Base-by-base conservation (phyloP, 345 rosid genomes). In the Excoecaria cochinchinensis region DNA sequence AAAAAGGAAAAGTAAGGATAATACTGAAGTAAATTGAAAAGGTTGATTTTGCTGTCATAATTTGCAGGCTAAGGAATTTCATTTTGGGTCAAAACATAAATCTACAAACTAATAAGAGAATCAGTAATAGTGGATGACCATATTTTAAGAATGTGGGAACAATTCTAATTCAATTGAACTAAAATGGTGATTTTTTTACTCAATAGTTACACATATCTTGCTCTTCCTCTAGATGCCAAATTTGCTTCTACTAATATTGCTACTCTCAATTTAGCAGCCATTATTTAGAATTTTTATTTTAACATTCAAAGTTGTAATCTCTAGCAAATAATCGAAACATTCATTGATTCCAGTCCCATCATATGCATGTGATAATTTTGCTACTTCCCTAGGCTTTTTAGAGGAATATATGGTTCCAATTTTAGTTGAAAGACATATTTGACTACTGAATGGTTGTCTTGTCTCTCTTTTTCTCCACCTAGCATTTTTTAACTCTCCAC, bases 311-410 rank as follows among this genome's bases (percentile, higher is more conserved):
- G 24, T 12, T 42, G 24, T 22, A 22, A 17, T 40, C 47, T 17
- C 8, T 38, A 39, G 22, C 21, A 63, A 63, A 31, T 62, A 63
- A 63, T 17, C 22, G 15, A 17, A 38, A 38, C 47, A 5, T 62
- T n/a, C 60, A 56, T 22, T 56, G 3, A 56, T 56, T 56, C 3
- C 12, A 48, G 57, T 68, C 56, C 10, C 19, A 67, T 46, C 2
- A 21, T 10, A 47, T 13, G 19, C 6, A 2, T 47, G 6, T 36
- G 36, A 36, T 12, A 24, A 68, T 8, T 8, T 22, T 47, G 55
- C 39, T 31, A 39, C 15, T 22, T 67, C 24, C 13, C 71, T 68
- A 15, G 36, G 71, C 71, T 68, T 68, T 66, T 47, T 53, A 15
- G 24, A 48, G 40, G 57, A 68, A 25, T 22, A 19, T 51, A 50